Evolutionary conservation across 805 yeast genomes (phyloP).

Genomic region (Candida broadrunensis): DNA sequence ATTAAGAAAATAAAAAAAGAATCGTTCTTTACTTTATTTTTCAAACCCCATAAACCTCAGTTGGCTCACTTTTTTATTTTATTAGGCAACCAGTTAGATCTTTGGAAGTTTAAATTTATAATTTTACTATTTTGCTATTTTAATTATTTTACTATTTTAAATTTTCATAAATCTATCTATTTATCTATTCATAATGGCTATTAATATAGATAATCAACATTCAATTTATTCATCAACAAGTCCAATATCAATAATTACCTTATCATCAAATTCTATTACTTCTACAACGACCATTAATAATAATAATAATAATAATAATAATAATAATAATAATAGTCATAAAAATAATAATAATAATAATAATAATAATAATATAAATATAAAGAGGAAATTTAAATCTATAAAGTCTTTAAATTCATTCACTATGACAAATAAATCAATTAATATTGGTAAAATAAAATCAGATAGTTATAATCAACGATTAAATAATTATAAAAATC

Average conservation of each 20-base stretch:
- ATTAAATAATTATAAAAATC: slow-evolving; percentile 1
- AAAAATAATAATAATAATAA: not conserved
- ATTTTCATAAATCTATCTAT: too few relatives aligned
- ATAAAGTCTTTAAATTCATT: not conserved
- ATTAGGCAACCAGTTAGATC: too few relatives aligned
- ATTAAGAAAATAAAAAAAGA: too few relatives aligned
- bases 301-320: too few relatives aligned
- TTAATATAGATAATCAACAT: not conserved
- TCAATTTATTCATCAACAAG: not conserved
- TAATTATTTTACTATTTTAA: too few relatives aligned
- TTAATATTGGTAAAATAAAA: slow-evolving; percentile 9
- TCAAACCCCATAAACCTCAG: too few relatives aligned
- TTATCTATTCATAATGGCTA: too few relatives aligned
- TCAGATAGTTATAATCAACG: slow-evolving; percentile 2
- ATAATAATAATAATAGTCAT: not conserved
- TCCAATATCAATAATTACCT: not conserved
- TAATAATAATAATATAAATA: too few relatives aligned
- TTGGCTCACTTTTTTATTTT: too few relatives aligned
- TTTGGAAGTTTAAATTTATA: too few relatives aligned
- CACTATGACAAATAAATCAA: slow-evolving; percentile 1
- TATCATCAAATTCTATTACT: not conserved
- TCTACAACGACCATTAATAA: not conserved
- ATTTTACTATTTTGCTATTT: too few relatives aligned
- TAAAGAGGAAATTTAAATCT: not conserved
- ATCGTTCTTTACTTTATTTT: too few relatives aligned